Evolutionary conservation across 2,329 filamentous ascomycete species (phyloP).

Genomic region (Sporothrix globosa): DNA sequence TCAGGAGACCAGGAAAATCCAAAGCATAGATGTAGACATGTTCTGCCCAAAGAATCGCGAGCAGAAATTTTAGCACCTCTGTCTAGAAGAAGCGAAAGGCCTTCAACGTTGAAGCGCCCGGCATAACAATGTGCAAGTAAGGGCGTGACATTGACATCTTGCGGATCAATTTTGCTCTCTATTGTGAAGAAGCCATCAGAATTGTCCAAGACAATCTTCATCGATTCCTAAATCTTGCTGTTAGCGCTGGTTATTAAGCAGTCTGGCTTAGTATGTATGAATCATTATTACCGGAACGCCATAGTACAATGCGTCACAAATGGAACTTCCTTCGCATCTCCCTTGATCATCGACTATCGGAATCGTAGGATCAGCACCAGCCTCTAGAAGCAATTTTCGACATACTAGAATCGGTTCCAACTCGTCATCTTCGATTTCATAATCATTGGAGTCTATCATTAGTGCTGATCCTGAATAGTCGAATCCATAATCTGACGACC

Average conservation of each 20-base stretch:
- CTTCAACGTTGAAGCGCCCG: not conserved
- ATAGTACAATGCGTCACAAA: not conserved
- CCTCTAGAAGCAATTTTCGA: not conserved
- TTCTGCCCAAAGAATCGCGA: not conserved
- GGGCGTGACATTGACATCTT: not conserved
- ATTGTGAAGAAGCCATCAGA: constrained; percentile 10
- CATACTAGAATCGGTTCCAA: not conserved
- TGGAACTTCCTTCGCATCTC: not conserved
- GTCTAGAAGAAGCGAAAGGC: not conserved
- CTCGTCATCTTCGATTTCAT: not conserved
- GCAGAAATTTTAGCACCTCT: not conserved
- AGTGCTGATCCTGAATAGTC: not conserved
- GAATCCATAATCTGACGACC: not conserved
- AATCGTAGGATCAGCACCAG: not conserved
- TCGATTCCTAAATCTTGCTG: not conserved
- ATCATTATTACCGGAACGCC: not conserved
- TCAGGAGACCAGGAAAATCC: not conserved
- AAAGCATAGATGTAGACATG: not conserved
- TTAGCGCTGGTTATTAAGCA: not conserved
- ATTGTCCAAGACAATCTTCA: constrained; percentile 4
- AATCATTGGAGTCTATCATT: not conserved
- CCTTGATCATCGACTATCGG: not conserved
- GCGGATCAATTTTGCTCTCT: constrained; percentile 32
- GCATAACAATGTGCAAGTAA: not conserved
- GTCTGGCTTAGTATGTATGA: not conserved